A percentile compares a stretch with the other conserved stretches of the same genome.
Conservation (phyloP, 1,139 yeast species). For the Nakaseomyces bracarensis region DNA sequence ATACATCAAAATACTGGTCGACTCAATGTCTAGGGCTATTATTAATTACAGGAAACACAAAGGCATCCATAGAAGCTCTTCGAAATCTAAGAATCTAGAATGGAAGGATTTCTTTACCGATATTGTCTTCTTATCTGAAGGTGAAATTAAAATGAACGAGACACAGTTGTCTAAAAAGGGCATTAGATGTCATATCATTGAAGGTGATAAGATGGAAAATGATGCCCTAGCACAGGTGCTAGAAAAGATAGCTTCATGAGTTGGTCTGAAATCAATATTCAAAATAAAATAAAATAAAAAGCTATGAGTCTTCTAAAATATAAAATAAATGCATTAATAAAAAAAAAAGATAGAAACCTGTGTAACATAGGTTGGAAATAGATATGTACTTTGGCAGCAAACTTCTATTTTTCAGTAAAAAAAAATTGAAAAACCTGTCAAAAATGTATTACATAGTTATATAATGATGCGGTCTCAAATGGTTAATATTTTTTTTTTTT, state of each 20-base stretch:
- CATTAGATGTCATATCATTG: conserved; percentile 41
- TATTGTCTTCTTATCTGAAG: conserved; percentile 42
- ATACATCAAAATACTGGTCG: conserved; percentile 46
- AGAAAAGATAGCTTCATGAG: conserved; percentile 15
- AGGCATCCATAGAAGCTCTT: neutral
- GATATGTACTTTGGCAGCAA: too few species aligned
- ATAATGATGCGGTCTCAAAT: too few species aligned
- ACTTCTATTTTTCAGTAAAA: too few species aligned
- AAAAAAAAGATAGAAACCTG: neutral
- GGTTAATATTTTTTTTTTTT: too few species aligned
- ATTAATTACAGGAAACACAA: conserved; percentile 14
- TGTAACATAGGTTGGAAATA: too few species aligned
- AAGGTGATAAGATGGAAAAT: conserved; percentile 25
- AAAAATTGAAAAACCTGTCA: too few species aligned
- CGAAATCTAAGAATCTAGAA: conserved; percentile 10
- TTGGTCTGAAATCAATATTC: too few species aligned
- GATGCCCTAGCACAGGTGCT: conserved; percentile 38
- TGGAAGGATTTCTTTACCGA: conserved; percentile 49
- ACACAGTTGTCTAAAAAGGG: conserved; percentile 36
- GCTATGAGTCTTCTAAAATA: neutral
- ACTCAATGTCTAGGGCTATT: conserved; percentile 23
- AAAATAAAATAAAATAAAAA: neutral
- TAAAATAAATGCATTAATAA: neutral
- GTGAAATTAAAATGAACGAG: conserved; percentile 43
- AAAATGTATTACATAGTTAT: too few species aligned